Base-by-base conservation (phyloP, 352 stramenopile genomes). In the Pythium aquatile region DNA sequence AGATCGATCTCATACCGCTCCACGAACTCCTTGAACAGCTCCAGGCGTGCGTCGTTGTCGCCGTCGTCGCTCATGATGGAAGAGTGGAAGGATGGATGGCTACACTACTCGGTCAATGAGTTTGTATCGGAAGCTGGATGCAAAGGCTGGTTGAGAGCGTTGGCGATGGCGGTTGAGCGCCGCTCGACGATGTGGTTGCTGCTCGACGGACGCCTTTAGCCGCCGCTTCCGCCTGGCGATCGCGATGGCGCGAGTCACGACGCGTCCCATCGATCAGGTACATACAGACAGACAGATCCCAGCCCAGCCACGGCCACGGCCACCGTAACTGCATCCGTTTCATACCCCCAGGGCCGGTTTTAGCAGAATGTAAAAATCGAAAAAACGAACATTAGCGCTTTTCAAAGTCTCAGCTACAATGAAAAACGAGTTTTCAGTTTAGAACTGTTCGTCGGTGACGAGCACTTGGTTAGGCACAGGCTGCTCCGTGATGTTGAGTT, bases 1-100 rank as follows among this genome's bases (percentile, higher is more conserved):
- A 96, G 53, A 0, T 93, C 85, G 39, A 95, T 69, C 46, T 79
- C 69, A 64, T 85, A 83, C 59, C 84, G 87, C 58, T 90, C 77
- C n/a, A 90, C 72, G 49, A 85, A 78, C 37, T 74, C 72, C 54
- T 79, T 65, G 65, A 88, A 90, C 44, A 73, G 69, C 42, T 77
- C 74, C 29, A 88, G 62, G 24, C 71, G 75, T 17, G 69, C 60
- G 33, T 71, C 61, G 28, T 70, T 59, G 17, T 76, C 65, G 33
- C 59, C 66, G 60, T 82, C 74, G 52, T 85, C 77, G 58, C 78
- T 87, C 81, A 90, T 90, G 40, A 24, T 68, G 11, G 6, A n/a
- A n/a, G 33, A 60, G 17, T 61, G 40, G 28, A 24, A 24, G 20
- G 20, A 14, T 48, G 37, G 37, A 65, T 65, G 49, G 58, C 58